Base-by-base conservation (phyloP, 2,329 filamentous ascomycete genomes). In the Fusarium lyarnte region DNA sequence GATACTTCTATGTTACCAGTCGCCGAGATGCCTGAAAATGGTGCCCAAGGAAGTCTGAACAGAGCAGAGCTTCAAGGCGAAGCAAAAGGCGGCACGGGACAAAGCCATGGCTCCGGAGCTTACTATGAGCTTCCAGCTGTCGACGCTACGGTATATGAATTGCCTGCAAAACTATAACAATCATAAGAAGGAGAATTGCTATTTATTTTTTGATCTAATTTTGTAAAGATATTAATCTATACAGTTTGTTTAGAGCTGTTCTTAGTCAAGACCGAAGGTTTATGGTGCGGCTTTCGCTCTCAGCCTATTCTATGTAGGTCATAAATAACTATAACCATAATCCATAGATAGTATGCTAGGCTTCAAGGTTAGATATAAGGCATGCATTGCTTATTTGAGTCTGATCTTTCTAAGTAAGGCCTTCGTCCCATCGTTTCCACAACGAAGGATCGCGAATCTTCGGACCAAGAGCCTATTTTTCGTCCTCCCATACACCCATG, bases 351-450 rank as follows among this genome's bases (percentile, higher is more conserved):
- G 7, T 23, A 42, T 31, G 6, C 10, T 11, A 12, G 8, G 7
- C 5, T 19, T 5, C 8, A 35, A 35, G 8, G 4, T 14, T 3
- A 8, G 10, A 25, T 6, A 7, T 10, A 29, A 16, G 8, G 6
- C 2, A 3, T 17, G 8, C 1, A 1, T 16, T 1, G 3, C 5
- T 21, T 5, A 10, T 14, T 25, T 8, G 3, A 21, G 3, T 16
- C 12, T 51, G 4, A 11, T 3, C 1, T 11, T 52, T 11, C 2
- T 8, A 8, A 16, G 6, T 7, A 0, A 14, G 5, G 9, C 0
- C 12, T 8, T 16, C 8, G 17, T 36, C n/a, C 10, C 12, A 14
- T 7, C 11, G 5, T 17, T 25, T 31, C 2, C 11, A 9, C 1
- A 3, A 3, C 16, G 7, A 31, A n/a, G 9, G 6, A 13, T 49